These are phyloP conservation scores for Coemansia sp. DNA, from an alignment of 192 early-diverging fungal species.

Conservation along the genomic window DNA sequence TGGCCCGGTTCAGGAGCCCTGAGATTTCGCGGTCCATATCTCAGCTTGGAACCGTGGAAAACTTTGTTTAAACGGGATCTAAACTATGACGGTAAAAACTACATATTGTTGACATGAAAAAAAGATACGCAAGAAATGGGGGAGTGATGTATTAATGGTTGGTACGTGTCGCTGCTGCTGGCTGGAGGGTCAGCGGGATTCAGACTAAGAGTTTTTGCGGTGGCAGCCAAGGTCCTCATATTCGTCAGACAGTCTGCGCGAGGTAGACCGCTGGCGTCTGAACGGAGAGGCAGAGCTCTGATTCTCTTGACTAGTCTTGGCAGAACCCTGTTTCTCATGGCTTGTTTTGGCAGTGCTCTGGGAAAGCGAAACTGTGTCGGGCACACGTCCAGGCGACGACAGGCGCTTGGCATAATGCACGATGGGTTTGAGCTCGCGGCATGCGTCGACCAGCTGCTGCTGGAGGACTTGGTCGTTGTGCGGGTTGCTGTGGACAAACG, in stretches of 20 bases:
- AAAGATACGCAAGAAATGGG: too few species aligned
- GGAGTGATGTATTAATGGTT: too few species aligned
- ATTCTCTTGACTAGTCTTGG: slow-evolving; percentile 16
- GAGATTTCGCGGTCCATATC: too few species aligned
- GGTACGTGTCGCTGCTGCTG: too few species aligned
- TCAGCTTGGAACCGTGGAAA: too few species aligned
- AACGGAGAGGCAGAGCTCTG: slow-evolving; percentile 16
- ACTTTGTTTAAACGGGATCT: too few species aligned
- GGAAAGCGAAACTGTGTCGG: slow-evolving; percentile 20
- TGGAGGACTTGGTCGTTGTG: neutral
- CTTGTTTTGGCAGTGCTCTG: slow-evolving; percentile 6
- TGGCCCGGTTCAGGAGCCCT: too few species aligned
- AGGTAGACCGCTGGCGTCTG: slow-evolving; percentile 7
- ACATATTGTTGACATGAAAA: too few species aligned
- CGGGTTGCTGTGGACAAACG: slow-evolving; percentile 11
- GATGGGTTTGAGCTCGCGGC: slow-evolving; percentile 51
- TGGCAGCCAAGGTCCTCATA: slow-evolving; percentile 44
- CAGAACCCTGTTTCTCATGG: slow-evolving; percentile 6
- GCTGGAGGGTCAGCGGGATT: neutral
- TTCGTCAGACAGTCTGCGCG: slow-evolving; percentile 27
- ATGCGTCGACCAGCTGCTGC: slow-evolving; percentile 21
- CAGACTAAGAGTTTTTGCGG: slow-evolving; percentile 33
- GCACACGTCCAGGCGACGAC: slow-evolving; percentile 19
- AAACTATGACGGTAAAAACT: too few species aligned
- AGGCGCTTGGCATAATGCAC: slow-evolving; percentile 49